Evolutionary conservation across 768 basidiomycete species (phyloP), one percentile per base, ranked within the genome.

Genomic region (Tulasnella sp.): DNA sequence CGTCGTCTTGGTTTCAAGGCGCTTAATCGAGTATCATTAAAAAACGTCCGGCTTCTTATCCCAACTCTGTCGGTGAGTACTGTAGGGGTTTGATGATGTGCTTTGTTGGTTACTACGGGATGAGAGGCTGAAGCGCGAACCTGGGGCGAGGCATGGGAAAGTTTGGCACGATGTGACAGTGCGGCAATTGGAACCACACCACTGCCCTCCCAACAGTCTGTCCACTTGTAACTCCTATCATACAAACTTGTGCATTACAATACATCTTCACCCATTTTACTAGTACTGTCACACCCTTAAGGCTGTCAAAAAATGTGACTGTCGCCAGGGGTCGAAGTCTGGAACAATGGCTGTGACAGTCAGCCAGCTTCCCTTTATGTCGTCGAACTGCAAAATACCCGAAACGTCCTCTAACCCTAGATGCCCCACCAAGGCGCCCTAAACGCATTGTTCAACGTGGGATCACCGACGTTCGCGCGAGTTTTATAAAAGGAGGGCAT

Each of bases 361-460:
- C 19, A n/a, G 14, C 14, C 4, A 9, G 14, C 58, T 64, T 64
- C 58, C 58, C 58, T 64, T 64, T 64, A 64, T 64, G 58, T 64
- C 29, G n/a, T 31, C 58, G 58, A 64, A 64, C 58, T 64, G 58
- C 58, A 64, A 64, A 64, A 64, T 6, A 64, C 58, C 58, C 58
- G 58, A 64, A 29, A 25, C 58, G 58, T 64, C 58, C 11, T 29
- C 58, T 64, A 22, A 64, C 31, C 58, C 58, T 64, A 6, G 25
- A 64, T n/a, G 31, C 31, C 58, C 25, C 58, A 64, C 12, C 31
- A 64, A 64, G 7, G n/a, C 58, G 14, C 58, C 58, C 58, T 64
- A 64, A 64, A 64, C 58, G 58, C 58, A 64, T 64, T 64, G 58
- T 64, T 29, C 58, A 64, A 64, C 58, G 58, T 64, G 58, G 58